Conservation (phyloP, 352 stramenopile genomes). For the Lagenidium giganteum region DNA sequence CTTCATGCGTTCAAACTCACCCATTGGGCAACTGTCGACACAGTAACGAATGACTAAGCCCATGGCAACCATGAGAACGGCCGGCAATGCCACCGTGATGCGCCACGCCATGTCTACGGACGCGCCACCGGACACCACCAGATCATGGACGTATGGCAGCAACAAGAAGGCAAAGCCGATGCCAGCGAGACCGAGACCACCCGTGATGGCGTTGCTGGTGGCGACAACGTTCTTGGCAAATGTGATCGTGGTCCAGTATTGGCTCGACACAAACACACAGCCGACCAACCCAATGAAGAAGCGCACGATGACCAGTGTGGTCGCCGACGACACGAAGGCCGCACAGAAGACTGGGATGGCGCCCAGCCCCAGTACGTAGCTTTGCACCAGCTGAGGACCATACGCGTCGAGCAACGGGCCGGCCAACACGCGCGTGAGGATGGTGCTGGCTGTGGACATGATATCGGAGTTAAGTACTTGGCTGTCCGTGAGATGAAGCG, state of each 20-base stretch:
- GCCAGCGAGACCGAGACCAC: constrained; percentile 90
- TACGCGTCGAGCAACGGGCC: constrained; percentile 92
- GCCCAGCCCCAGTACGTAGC: constrained; percentile 70
- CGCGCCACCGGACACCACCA: constrained; percentile 56
- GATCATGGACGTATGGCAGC: constrained; percentile 83
- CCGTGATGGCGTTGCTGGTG: constrained; percentile 90
- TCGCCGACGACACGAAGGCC: constrained; percentile 81
- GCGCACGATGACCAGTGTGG: constrained; percentile 77
- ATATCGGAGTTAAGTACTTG: constrained; percentile 93
- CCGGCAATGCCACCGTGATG: constrained; percentile 88
- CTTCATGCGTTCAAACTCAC: constrained; percentile 88
- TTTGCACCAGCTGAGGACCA: constrained; percentile 84
- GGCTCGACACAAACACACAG: constrained; percentile 92
- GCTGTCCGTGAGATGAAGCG: constrained; percentile 80
- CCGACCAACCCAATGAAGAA: constrained; percentile 95
- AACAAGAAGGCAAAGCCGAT: constrained; percentile 89
- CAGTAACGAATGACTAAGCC: constrained; percentile 67
- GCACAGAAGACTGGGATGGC: constrained; percentile 84
- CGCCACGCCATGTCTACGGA: constrained; percentile 87
- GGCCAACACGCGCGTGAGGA: constrained; percentile 89
- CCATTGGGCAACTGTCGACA: constrained; percentile 89
- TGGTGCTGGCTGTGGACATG: constrained; percentile 85
- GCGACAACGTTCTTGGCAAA: constrained; percentile 93
- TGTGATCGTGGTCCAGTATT: constrained; percentile 94
- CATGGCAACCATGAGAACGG: constrained; percentile 76